A percentile compares a stretch with the other conserved stretches of the same genome.
phyloP scores from a whole-genome alignment of 2,329 filamentous ascomycete genomes.

The Lecanoromycetidae sp. region DNA sequence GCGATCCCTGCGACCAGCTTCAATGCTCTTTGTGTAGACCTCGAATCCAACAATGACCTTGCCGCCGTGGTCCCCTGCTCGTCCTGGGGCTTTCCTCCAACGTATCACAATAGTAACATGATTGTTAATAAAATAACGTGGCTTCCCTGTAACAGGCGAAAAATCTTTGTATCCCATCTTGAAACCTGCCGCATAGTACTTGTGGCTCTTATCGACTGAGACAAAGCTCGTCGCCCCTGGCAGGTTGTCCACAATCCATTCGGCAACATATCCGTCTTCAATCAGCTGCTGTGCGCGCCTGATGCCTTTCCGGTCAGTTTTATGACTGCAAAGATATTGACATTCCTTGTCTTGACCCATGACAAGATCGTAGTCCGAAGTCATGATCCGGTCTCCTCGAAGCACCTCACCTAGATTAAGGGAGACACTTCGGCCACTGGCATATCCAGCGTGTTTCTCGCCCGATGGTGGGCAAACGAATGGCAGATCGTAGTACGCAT shows the following conservation, averaged over 20 bases:
- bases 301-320: slow-evolving; percentile 53
- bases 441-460: slow-evolving; percentile 51
- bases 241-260: slow-evolving; percentile 89
- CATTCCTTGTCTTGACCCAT: slow-evolving; percentile 68
- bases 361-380: slow-evolving; percentile 67
- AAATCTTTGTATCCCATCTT: slow-evolving; percentile 70
- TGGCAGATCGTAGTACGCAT: slow-evolving; percentile 77
- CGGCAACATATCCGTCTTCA: slow-evolving; percentile 67
- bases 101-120: slow-evolving; percentile 77
- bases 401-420: slow-evolving; percentile 80
- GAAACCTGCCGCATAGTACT: slow-evolving; percentile 84
- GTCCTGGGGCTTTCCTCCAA: slow-evolving; percentile 59
- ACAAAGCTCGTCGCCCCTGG: slow-evolving; percentile 82
- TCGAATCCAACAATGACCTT: slow-evolving; percentile 83
- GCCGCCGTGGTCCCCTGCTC: slow-evolving; percentile 55
- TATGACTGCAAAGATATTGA: slow-evolving; percentile 57
- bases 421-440: slow-evolving; percentile 64
- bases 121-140: slow-evolving; percentile 69
- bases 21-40: slow-evolving; percentile 75
- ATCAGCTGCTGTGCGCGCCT: slow-evolving; percentile 60
- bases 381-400: slow-evolving; percentile 72
- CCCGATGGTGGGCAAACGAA: slow-evolving; percentile 75
- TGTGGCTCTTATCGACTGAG: slow-evolving; percentile 68
- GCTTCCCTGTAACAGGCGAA: slow-evolving; percentile 45
- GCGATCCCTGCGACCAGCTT: slow-evolving; percentile 45